These are phyloP conservation scores for Clarireedia hainanense DNA, from an alignment of 2,329 filamentous ascomycete genomes.

Conservation along the genomic window DNA sequence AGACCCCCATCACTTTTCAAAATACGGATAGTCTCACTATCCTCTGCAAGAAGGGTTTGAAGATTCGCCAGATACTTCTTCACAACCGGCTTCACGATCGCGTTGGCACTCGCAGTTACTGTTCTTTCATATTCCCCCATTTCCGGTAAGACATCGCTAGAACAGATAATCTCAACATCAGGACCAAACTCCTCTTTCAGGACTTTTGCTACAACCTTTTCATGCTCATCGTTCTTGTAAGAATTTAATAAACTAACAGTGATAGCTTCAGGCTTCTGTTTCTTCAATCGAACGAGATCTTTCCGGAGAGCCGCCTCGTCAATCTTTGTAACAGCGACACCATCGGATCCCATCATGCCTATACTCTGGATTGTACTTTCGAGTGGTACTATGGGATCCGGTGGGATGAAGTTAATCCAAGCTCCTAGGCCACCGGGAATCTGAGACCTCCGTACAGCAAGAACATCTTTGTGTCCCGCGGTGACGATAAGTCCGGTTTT, in stretches of 20 bases:
- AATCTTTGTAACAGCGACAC: not conserved
- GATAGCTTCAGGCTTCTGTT: not conserved
- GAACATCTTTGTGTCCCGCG: not conserved
- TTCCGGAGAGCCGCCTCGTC: not conserved
- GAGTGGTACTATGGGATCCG: not conserved
- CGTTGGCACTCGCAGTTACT: not conserved
- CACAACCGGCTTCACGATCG: not conserved
- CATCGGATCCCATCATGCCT: not conserved
- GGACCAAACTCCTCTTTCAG: not conserved
- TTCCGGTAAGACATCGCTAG: not conserved
- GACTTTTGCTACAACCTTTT: not conserved
- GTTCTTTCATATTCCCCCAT: constrained; percentile 3
- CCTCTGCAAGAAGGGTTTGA: not conserved
- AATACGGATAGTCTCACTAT: constrained; percentile 3
- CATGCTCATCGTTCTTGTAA: constrained; percentile 1
- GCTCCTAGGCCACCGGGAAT: constrained; percentile 1
- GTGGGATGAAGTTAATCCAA: not conserved
- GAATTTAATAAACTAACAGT: not conserved
- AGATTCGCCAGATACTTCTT: constrained; percentile 1
- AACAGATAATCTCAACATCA: constrained; percentile 2
- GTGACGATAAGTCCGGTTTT: not conserved
- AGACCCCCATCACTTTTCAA: constrained; percentile 7
- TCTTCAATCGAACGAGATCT: not conserved
- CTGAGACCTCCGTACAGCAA: not conserved
- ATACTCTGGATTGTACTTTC: not conserved